Conservation (phyloP, 73 alveolate species). For the Paramecium primaurelia region DNA sequence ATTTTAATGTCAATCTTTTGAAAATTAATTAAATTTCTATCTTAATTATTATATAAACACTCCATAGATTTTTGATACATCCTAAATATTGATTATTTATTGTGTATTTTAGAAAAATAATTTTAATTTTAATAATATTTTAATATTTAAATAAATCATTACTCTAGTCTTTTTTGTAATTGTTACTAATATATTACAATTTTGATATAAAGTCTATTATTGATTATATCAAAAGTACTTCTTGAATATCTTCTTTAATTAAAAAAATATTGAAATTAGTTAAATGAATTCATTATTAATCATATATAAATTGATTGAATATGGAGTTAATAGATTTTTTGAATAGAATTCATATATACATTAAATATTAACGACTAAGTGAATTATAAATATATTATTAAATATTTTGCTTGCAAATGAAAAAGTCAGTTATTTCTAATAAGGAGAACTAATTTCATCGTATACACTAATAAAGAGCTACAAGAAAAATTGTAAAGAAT, state of each 20-base stretch:
- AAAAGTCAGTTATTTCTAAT: neutral
- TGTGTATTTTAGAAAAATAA: neutral
- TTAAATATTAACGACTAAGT: neutral
- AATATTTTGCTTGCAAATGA: conserved; percentile 5
- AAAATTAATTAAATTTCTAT: too few species aligned
- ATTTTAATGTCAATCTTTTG: too few species aligned
- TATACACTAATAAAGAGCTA: neutral
- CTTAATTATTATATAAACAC: too few species aligned
- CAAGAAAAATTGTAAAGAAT: neutral
- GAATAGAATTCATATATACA: neutral
- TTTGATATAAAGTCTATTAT: neutral
- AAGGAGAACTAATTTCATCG: conserved; percentile 5
- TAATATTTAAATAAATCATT: neutral
- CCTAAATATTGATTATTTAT: neutral
- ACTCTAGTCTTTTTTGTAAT: neutral
- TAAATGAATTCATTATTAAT: neutral
- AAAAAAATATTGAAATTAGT: neutral
- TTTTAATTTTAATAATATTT: neutral
- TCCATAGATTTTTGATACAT: neutral
- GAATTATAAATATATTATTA: neutral
- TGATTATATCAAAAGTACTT: neutral
- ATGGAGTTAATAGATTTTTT: neutral
- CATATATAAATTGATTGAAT: neutral
- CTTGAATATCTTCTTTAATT: neutral
- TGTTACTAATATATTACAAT: neutral